Evolutionary conservation across 768 basidiomycete genomes (phyloP), one percentile per base, ranked within the genome.

Genomic region (Termitomyces sp.): DNA sequence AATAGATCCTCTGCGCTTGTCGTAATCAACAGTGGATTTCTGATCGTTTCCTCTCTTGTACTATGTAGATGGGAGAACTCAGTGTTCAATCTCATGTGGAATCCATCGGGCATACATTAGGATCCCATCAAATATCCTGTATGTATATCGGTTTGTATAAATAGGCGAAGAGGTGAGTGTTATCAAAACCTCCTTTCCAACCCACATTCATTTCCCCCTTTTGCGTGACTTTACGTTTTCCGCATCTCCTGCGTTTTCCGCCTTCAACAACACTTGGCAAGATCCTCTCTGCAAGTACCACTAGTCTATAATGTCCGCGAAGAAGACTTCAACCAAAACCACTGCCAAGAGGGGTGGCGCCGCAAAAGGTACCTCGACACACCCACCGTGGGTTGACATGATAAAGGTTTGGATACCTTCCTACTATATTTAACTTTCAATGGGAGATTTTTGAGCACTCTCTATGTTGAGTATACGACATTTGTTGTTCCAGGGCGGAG

Each of bases 331-430:
- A 56, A 60, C 74, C 29, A 81, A 77, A 73, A 85, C 79, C 33
- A 64, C 76, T 52, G 83, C 48, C 12, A 56, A 80, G 71, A 54
- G 49, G 18, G 36, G 53, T 15, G 27, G 35, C 29, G 65, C 76
- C 50, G 83, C 59, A 10, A 60, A 80, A 70, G 61, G 73, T 33
- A 67, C 75, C 18, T 62, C 75, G 45, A 68, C 79, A 39, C 84
- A 86, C 62, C 85, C 85, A 12, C 67, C 78, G 54, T 87, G 85
- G 84, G 69, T 80, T 44, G 84, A 90, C 52, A 91, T 91, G 88
- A 89, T 91, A 70, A 89, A 89, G 79, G 88, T 88, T 63, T 66
- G 77, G 42, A 45, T 43, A 57, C 47, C 66, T 50, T 43, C 47
- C 31, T 27, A 13, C 16, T 44, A 35, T 12, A 36, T 48, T 46